Percentiles rank a stretch among this genome's conserved stretches.
phyloP scores from a whole-genome alignment of 2,329 filamentous ascomycete genomes.

The Cladophialophora immunda region DNA sequence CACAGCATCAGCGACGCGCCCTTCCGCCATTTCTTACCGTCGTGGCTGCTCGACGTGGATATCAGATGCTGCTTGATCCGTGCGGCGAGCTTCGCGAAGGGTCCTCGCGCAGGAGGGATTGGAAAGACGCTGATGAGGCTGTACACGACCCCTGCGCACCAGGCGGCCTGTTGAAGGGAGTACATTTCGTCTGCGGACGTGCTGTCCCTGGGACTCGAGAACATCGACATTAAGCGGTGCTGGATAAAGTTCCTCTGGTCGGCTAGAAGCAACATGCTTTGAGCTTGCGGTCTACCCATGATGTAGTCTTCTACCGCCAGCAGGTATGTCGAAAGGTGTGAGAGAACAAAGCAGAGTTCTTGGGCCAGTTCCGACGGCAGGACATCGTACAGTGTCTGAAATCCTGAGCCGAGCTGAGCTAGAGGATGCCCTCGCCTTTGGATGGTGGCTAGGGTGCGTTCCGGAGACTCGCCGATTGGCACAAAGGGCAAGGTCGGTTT shows the following conservation, averaged over 20 bases:
- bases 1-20: constrained; percentile 45
- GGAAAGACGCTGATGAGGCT: constrained; percentile 51
- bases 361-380: not conserved
- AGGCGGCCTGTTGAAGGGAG: constrained; percentile 42
- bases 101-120: constrained; percentile 41
- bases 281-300: constrained; percentile 16
- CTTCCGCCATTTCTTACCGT: constrained; percentile 11
- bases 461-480: constrained; percentile 16
- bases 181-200: constrained; percentile 1
- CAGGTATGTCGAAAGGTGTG: constrained; percentile 15
- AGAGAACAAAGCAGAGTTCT: not conserved
- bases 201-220: not conserved
- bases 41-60: constrained; percentile 7
- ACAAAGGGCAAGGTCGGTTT: constrained; percentile 19
- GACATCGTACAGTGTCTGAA: constrained; percentile 14
- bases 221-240: constrained; percentile 43
- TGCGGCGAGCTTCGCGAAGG: constrained; percentile 14
- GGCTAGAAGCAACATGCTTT: constrained; percentile 33
- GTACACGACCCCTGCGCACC: constrained; percentile 48
- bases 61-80: constrained; percentile 13
- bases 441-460: constrained; percentile 15
- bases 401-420: constrained; percentile 21
- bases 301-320: constrained; percentile 27
- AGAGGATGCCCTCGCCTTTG: constrained; percentile 18
- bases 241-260: constrained; percentile 52